These are phyloP conservation scores for Moesziomyces antarcticus DNA, from an alignment of 1,284 basidiomycete genomes.

Conservation along the genomic window DNA sequence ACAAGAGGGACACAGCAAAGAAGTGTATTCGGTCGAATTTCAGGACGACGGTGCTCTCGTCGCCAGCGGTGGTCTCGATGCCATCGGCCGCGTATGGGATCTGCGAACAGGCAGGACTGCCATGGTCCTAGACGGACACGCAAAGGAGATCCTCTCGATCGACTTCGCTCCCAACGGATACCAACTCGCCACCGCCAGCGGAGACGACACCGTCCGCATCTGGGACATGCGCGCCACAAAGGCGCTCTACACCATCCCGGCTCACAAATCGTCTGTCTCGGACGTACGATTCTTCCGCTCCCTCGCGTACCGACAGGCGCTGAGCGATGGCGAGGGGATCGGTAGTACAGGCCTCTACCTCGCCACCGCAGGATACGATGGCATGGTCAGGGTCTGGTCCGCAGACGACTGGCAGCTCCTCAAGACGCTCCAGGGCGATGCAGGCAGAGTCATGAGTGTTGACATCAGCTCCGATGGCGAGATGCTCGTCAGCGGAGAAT, in stretches of 20 bases:
- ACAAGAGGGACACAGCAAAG: conserved; percentile 97
- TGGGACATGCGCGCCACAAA: conserved; percentile 96
- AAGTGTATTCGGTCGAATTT: conserved; percentile 94
- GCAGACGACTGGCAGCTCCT: conserved; percentile 97
- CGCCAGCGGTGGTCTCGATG: conserved; percentile 94
- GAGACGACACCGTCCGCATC: conserved; percentile 96
- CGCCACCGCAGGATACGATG: conserved; percentile 93
- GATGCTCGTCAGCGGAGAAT: conserved; percentile 57
- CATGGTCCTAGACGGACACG: conserved; percentile 98
- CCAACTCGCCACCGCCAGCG: conserved; percentile 94
- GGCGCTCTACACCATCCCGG: conserved; percentile 94
- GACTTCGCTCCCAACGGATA: conserved; percentile 96
- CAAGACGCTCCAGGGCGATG: conserved; percentile 87
- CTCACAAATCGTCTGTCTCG: conserved; percentile 91
- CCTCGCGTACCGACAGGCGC: conserved; percentile 11
- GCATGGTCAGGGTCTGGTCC: conserved; percentile 93
- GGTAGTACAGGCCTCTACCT: conserved; percentile 80
- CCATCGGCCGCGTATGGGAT: conserved; percentile 97
- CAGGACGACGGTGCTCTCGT: conserved; percentile 92
- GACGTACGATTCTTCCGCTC: conserved; percentile 91
- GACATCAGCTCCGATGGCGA: conserved; percentile 73
- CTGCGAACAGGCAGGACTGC: conserved; percentile 91
- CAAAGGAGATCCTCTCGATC: conserved; percentile 89
- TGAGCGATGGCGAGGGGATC: conserved; percentile 8
- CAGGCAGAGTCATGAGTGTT: conserved; percentile 97